Evolutionary conservation across 2,329 filamentous ascomycete species (phyloP).

Genomic region (Trichophyton simii): DNA sequence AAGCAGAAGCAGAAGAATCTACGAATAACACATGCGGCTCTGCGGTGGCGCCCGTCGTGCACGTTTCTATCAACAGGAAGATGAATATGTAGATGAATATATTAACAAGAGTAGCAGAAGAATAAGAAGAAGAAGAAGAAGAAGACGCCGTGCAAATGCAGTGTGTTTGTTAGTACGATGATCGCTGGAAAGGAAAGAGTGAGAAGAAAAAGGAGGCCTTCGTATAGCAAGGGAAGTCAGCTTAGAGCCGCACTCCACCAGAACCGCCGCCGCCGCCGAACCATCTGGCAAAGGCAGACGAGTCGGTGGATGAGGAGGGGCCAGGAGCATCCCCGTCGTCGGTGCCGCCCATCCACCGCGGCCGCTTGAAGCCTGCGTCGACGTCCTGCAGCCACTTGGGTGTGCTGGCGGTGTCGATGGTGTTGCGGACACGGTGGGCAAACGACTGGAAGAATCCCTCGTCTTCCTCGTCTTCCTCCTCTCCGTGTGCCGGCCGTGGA

Average conservation of each 20-base stretch:
- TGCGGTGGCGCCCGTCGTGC: too few species aligned
- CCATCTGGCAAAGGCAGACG: background rate
- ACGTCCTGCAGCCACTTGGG: slow-evolving; percentile 73
- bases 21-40: background rate
- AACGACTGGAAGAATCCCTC: slow-evolving; percentile 72
- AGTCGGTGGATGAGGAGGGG: background rate
- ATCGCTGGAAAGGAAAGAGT: too few species aligned
- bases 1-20: background rate
- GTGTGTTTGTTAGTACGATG: too few species aligned
- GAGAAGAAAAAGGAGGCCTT: too few species aligned
- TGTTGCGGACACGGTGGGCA: slow-evolving; percentile 78
- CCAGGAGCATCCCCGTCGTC: slow-evolving; percentile 24
- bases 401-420: slow-evolving; percentile 67
- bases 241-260: background rate
- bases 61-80: too few species aligned
- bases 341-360: slow-evolving; percentile 65
- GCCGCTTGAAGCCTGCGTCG: slow-evolving; percentile 56
- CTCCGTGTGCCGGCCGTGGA: background rate
- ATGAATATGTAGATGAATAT: too few species aligned
- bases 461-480: slow-evolving; percentile 33
- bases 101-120: too few species aligned
- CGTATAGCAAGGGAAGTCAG: background rate
- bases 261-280: background rate
- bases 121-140: too few species aligned
- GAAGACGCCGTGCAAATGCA: too few species aligned